Evolutionary conservation across 2,329 filamentous ascomycete genomes (phyloP), one percentile per base, ranked within the genome.

Genomic region (Fusarium liriodendri): DNA sequence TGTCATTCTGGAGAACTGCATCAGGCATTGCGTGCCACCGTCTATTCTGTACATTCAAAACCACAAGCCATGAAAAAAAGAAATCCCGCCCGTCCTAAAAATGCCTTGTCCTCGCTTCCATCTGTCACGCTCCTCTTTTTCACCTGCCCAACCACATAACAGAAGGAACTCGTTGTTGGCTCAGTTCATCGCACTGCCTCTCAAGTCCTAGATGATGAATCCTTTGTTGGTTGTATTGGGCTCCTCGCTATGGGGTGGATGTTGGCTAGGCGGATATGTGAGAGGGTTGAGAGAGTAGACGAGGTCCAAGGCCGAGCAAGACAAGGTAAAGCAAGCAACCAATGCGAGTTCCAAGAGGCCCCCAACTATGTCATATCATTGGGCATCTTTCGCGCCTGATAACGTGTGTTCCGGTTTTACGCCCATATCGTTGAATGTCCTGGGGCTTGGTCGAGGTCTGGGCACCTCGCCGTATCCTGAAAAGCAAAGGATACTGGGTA

Each of bases 1-100:
- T 69, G 57, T 67, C 65, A 68, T 58, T 57, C 55, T 52, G 71
- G 59, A 73, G 66, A 73, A 73, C 71, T 62, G 73, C 67, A 69
- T 60, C 72, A 61, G 62, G 68, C 58, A 65, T 72, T 66, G 33
- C 71, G 70, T 73, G 63, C 61, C 66, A 62, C 60, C 61, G 38
- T 73, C 66, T 77, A 69, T 64, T 69, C 68, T 69, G 69, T 71
- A 73, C 72, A 77, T 71, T 67, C 59, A 70, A 77, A 65, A 62
- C 38, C 61, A 76, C 47, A 70, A 72, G 52, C 52, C 62, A 47
- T 57, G 59, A 22, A 45, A 69, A 73, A 38, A 71, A 72, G 47
- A 76, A 67, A 76, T 66, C 58, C 66, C 63, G 14, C 69, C 40
- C 66, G 58, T 32, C 55, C 57, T 18, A 40, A 63, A 64, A 59